phyloP scores from a whole-genome alignment of 2,329 filamentous ascomycete genomes.

The Blastomyces gilchristii region DNA sequence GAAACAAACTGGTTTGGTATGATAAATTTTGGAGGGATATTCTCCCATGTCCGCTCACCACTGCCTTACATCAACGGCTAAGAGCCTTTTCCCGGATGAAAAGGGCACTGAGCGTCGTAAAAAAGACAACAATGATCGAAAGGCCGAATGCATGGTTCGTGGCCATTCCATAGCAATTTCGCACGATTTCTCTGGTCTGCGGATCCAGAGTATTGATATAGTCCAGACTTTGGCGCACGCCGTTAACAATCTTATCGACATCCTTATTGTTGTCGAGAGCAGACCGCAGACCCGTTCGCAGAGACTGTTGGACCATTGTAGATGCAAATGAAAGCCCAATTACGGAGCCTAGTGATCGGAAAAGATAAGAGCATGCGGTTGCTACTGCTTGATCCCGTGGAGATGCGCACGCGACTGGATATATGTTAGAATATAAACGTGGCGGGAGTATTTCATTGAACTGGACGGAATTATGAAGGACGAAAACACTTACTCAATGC shows the following conservation, averaged over 20 bases:
- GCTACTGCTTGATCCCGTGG: constrained; percentile 61
- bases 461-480: not conserved
- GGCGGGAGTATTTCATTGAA: not conserved
- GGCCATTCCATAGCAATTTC: constrained; percentile 54
- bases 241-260: constrained; percentile 55
- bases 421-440: not conserved
- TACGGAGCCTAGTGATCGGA: constrained; percentile 59
- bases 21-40: not conserved
- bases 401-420: constrained; percentile 54
- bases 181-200: constrained; percentile 48
- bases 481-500: constrained; percentile 44
- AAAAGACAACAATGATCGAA: constrained; percentile 41
- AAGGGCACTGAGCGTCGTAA: constrained; percentile 35
- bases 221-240: constrained; percentile 59
- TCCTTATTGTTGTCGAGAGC: constrained; percentile 48
- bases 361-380: constrained; percentile 71
- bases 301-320: constrained; percentile 59
- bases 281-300: constrained; percentile 47
- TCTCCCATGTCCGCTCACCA: not conserved
- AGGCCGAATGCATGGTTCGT: constrained; percentile 44
- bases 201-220: constrained; percentile 58
- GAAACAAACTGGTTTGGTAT: not conserved
- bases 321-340: constrained; percentile 59
- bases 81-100: constrained; percentile 52
- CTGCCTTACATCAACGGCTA: constrained; percentile 22